A percentile compares a stretch with the other conserved stretches of the same genome.
Conservation (phyloP, 208 protist species). For the Lotmaria passim region DNA sequence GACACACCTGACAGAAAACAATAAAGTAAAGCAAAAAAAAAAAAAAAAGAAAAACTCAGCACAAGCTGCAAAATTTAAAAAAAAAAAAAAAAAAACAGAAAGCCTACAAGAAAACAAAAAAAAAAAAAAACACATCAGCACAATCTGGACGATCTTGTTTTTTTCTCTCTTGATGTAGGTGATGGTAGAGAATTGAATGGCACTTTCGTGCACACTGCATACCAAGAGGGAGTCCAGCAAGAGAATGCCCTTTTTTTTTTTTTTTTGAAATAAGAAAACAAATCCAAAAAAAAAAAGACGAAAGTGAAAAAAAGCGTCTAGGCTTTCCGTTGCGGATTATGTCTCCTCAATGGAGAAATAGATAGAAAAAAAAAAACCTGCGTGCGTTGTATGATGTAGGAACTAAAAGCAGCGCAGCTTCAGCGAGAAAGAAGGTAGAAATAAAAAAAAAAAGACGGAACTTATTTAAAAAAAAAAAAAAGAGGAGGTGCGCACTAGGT, state of each 20-base stretch:
- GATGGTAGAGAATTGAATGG: neutral
- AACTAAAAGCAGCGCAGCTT: too few species aligned
- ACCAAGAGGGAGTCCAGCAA: neutral
- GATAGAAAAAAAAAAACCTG: neutral
- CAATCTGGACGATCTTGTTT: neutral
- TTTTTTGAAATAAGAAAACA: neutral
- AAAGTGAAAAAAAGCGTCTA: neutral
- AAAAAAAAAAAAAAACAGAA: neutral
- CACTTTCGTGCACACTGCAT: neutral
- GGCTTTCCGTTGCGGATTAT: neutral
- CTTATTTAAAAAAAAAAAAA: slow-evolving; percentile 7
- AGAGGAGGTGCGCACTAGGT: neutral
- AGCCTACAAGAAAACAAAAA: neutral
- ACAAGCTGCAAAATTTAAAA: neutral
- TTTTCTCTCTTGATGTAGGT: slow-evolving; percentile 2
- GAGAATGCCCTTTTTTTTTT: too few species aligned
- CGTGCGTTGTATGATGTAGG: neutral
- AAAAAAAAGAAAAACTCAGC: neutral
- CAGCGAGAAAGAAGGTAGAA: neutral
- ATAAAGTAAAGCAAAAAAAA: neutral
- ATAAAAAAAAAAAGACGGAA: neutral
- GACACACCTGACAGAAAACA: too few species aligned
- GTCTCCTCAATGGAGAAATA: neutral
- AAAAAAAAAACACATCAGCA: slow-evolving; percentile 1
- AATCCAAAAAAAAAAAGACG: neutral